Evolutionary conservation across 2,329 filamentous ascomycete genomes (phyloP).

Genomic region (Ophiostoma tasmaniense): DNA sequence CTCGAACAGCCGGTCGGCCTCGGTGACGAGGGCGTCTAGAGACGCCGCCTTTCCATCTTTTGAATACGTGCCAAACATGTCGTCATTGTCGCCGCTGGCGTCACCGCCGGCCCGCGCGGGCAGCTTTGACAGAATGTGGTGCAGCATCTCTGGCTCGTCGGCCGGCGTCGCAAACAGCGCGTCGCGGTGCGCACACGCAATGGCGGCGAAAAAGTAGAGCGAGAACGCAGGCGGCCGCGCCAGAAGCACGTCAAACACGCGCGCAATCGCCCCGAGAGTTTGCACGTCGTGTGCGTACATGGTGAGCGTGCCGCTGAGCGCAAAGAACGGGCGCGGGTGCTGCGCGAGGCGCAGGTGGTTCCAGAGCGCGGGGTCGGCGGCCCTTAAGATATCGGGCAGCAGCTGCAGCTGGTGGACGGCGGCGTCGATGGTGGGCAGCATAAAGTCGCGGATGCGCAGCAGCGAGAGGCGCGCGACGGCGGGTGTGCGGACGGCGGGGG

Average conservation of each 20-base stretch:
- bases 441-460: conserved; percentile 90
- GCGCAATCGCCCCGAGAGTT: conserved; percentile 76
- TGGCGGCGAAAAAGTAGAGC: conserved; percentile 86
- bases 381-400: conserved; percentile 70
- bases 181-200: conserved; percentile 68
- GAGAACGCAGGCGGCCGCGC: conserved; percentile 80
- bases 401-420: conserved; percentile 79
- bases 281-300: conserved; percentile 96
- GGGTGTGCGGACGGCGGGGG: conserved; percentile 41
- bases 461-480: conserved; percentile 75
- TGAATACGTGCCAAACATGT: conserved; percentile 54
- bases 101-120: conserved; percentile 40
- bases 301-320: conserved; percentile 84
- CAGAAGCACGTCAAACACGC: conserved; percentile 86
- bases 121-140: conserved; percentile 78
- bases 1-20: conserved; percentile 55
- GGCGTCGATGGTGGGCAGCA: conserved; percentile 79
- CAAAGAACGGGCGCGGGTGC: conserved; percentile 63
- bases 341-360: conserved; percentile 67
- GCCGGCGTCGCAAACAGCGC: conserved; percentile 78
- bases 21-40: conserved; percentile 66
- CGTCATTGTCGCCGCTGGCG: conserved; percentile 24
- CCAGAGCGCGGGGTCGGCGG: conserved; percentile 63
- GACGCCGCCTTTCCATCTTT: conserved; percentile 35
- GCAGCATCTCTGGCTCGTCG: conserved; percentile 87